phyloP scores from a whole-genome alignment of 2,329 filamentous ascomycete genomes.

The Chrysoporthe puriensis region DNA sequence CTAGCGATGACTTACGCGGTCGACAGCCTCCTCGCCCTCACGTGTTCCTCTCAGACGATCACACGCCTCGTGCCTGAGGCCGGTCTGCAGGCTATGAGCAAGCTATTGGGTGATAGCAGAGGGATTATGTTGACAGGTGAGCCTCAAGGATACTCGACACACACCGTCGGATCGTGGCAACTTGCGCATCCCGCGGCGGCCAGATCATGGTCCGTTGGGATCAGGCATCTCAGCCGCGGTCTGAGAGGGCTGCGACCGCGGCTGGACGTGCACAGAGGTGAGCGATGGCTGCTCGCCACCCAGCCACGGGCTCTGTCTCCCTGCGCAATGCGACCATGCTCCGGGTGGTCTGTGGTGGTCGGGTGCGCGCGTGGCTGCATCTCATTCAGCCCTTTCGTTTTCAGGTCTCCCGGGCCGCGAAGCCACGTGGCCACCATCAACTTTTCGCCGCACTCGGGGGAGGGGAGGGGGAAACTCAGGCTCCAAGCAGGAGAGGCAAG shows the following conservation, averaged over 20 bases:
- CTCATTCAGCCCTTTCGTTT: neutral
- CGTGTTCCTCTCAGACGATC: neutral
- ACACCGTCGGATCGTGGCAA: neutral
- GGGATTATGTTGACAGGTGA: neutral
- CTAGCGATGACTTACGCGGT: neutral
- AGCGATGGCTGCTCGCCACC: neutral
- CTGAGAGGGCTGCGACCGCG: no score
- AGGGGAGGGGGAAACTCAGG: neutral
- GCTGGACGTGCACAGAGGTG: neutral
- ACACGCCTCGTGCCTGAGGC: neutral
- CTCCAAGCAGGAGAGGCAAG: neutral
- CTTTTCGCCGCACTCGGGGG: neutral
- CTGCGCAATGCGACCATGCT: neutral
- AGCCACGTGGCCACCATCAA: neutral
- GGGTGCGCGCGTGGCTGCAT: neutral
- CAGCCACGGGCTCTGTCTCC: neutral
- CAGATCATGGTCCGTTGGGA: no score
- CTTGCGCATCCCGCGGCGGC: neutral
- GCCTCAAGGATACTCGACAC: neutral
- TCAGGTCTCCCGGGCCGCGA: neutral
- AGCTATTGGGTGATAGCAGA: slow-evolving; percentile 3
- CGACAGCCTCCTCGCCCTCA: neutral
- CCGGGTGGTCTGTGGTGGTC: neutral
- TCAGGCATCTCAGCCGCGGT: no score
- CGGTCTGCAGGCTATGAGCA: neutral